A percentile compares a stretch with the other conserved stretches of the same genome.
Evolutionary conservation across 208 protist genomes (phyloP).

Genomic region (Crithidia fasciculata): DNA sequence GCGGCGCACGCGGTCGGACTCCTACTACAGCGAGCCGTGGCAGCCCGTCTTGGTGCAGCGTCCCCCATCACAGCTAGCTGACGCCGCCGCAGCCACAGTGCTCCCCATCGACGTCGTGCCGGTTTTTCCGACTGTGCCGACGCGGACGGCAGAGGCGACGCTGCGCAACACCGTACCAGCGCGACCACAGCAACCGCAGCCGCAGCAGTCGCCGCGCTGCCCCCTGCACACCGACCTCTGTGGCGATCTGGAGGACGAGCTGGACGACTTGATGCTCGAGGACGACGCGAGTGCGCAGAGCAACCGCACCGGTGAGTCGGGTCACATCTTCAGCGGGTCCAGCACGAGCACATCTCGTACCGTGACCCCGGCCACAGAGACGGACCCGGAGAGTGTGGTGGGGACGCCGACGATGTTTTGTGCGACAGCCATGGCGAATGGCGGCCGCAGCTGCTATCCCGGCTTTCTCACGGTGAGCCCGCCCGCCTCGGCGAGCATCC

Average conservation of each 20-base stretch:
- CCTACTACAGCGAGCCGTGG: constrained; percentile 38
- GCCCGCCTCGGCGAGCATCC: constrained; percentile 6
- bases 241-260: constrained; percentile 15
- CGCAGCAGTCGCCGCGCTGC: not conserved
- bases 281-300: constrained; percentile 15
- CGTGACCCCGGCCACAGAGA: constrained; percentile 8
- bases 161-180: not conserved
- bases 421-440: not conserved
- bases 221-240: not conserved
- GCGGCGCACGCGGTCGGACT: constrained; percentile 5
- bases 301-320: constrained; percentile 1
- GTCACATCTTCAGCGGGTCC: constrained; percentile 18
- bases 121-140: not conserved
- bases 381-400: not conserved
- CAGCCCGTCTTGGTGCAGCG: constrained; percentile 26
- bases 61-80: not conserved
- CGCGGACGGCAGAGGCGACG: too few relatives aligned
- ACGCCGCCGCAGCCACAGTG: not conserved
- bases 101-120: not conserved
- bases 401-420: constrained; percentile 2
- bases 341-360: constrained; percentile 11
- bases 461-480: not conserved
- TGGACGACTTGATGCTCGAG: constrained; percentile 30
- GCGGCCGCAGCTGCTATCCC: not conserved
- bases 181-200: not conserved